Evolutionary conservation across 805 yeast species (phyloP).

Genomic region (Lachancea quebecensis): DNA sequence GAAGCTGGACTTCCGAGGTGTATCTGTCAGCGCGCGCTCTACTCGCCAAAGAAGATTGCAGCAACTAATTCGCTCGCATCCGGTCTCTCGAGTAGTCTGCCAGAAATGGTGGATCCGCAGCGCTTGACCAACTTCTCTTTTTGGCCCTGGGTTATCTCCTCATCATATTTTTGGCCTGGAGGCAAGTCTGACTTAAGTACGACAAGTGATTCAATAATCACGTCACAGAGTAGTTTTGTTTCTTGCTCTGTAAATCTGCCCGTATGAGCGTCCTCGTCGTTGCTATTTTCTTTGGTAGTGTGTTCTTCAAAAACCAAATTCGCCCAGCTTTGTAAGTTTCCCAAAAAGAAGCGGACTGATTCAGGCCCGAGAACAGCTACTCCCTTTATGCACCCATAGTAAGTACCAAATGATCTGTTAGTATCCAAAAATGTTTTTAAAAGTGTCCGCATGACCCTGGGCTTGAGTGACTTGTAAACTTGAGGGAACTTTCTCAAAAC

Average conservation of each 20-base stretch:
- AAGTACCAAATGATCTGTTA: constrained; percentile 77
- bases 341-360: constrained; percentile 77
- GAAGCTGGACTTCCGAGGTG: not conserved
- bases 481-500: constrained; percentile 77
- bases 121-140: constrained; percentile 43
- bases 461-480: constrained; percentile 81
- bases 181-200: constrained; percentile 37
- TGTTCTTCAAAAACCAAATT: constrained; percentile 43
- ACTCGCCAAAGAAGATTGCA: constrained; percentile 72
- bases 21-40: not conserved
- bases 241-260: constrained; percentile 39
- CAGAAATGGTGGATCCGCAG: constrained; percentile 55
- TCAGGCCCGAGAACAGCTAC: constrained; percentile 79
- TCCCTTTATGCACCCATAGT: constrained; percentile 87
- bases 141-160: constrained; percentile 32
- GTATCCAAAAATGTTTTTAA: constrained; percentile 85
- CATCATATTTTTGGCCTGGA: constrained; percentile 30
- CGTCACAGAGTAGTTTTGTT: constrained; percentile 40
- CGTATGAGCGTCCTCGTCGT: constrained; percentile 11
- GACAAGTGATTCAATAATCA: constrained; percentile 49
- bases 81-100: constrained; percentile 39
- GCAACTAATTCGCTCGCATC: constrained; percentile 46
- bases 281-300: constrained; percentile 10
- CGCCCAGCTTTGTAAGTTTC: constrained; percentile 80
- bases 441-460: constrained; percentile 88